Evolutionary conservation across 1,139 yeast species (phyloP), one percentile per base, ranked within the genome.

Genomic region (Hyphopichia burtonii): DNA sequence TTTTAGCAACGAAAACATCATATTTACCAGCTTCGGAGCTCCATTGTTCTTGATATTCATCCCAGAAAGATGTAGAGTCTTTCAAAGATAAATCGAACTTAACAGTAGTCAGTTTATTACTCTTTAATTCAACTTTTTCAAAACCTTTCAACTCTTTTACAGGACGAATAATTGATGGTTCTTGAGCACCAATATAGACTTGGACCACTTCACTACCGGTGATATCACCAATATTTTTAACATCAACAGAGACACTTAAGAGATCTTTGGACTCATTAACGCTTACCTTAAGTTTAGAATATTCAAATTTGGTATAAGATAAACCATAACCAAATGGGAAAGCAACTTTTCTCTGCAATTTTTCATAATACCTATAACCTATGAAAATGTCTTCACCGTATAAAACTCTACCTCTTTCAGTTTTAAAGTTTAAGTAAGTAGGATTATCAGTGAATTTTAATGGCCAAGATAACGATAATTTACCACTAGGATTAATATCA

Each of bases 251-350:
- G n/a, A 52, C 67, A 11, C 31, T 28, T 3, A 33, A 15, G 2
- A 38, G 37, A 27, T 64, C 47, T 8, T 40, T 45, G 4, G 48
- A 51, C 8, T 47, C 55, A 9, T 46, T 46, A 4, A 39, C 34
- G 10, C 20, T 20, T 8, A 61, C 57, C 14, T 47, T 34, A 23
- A 56, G 44, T 25, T 50, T 41, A 11, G 49, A 40, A 34, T 54
- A 47, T 15, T 55, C 62, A 51, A 78, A 82, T 1, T 63, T 48
- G 8, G 85, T 72, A 58, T 80, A 82, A 2, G 85, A 78, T 42
- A 82, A 67, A 14, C 86, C 86, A 53, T 61, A 68, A 14, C 86
- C 86, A 59, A 82, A 82, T 38, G 85, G 81, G 65, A 74, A 80
- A 34, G 75, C 67, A 16, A 76, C 80, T 22, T 65, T 60, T 41